Conservation (phyloP, 305 asterid species). For the Fraxinus albicans region DNA sequence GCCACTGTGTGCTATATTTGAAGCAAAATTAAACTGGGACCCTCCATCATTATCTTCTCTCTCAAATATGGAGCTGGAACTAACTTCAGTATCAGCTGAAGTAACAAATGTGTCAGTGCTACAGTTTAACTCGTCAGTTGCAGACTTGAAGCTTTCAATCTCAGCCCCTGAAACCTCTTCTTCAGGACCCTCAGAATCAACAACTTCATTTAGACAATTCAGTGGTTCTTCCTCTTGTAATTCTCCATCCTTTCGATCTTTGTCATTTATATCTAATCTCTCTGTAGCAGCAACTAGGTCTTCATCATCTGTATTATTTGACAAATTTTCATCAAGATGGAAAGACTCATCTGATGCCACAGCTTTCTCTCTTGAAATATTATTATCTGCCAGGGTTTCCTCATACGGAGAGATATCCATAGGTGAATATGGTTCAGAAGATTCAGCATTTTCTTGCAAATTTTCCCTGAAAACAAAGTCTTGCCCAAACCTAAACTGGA, state of each 20-base stretch:
- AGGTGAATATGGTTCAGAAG: conserved; percentile 74
- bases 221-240: conserved; percentile 33
- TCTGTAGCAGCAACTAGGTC: conserved; percentile 48
- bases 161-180: conserved; percentile 78
- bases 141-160: conserved; percentile 91
- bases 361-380: conserved; percentile 62
- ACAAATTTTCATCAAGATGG: conserved; percentile 41
- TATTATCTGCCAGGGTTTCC: conserved; percentile 52
- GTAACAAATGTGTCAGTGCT: conserved; percentile 69
- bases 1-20: conserved; percentile 42
- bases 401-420: conserved; percentile 95
- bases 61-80: conserved; percentile 46
- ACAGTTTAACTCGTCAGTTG: conserved; percentile 73
- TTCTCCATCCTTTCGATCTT: conserved; percentile 31
- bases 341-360: conserved; percentile 64
- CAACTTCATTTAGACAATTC: conserved; percentile 31
- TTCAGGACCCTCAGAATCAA: conserved; percentile 33
- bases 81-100: conserved; percentile 62
- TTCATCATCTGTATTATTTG: conserved; percentile 51
- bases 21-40: conserved; percentile 38
- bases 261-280: conserved; percentile 45
- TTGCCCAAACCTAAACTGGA: conserved; percentile 44
- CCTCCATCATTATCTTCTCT: conserved; percentile 62
- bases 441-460: conserved; percentile 42
- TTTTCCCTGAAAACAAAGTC: conserved; percentile 46